Evolutionary conservation across 352 stramenopile genomes (phyloP).

Genomic region (Globisporangium canariense): DNA sequence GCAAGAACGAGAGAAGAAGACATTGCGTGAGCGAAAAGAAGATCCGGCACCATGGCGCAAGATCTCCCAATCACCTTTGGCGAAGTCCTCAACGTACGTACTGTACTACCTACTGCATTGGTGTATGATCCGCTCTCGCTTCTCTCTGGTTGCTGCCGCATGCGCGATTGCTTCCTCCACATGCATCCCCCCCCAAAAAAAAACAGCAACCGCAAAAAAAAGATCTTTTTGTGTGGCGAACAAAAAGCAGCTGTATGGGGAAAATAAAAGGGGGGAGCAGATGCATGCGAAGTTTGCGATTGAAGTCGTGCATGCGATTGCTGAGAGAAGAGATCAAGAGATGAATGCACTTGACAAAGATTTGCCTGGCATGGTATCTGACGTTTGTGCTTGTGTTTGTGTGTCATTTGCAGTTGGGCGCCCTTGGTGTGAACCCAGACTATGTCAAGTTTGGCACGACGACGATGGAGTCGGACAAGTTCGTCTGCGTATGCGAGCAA

Average conservation of each 20-base stretch:
- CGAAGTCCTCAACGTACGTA: conserved; percentile 89
- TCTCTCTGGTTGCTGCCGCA: neutral
- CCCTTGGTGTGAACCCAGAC: conserved; percentile 86
- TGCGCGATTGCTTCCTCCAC: neutral
- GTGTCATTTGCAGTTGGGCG: conserved; percentile 56
- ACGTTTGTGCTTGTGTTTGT: conserved; percentile 12
- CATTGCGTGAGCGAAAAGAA: conserved; percentile 15
- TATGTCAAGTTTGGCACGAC: conserved; percentile 93
- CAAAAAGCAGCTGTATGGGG: conserved; percentile 13
- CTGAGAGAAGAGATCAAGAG: neutral
- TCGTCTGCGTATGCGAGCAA: conserved; percentile 92
- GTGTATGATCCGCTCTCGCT: neutral
- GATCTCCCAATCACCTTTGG: conserved; percentile 88
- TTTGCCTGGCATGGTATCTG: neutral
- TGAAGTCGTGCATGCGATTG: neutral
- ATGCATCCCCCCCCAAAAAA: neutral
- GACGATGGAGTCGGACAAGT: conserved; percentile 98
- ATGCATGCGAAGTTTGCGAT: neutral
- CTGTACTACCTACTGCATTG: neutral
- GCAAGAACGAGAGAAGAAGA: neutral
- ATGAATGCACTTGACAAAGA: neutral
- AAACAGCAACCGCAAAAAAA: conserved; percentile 2
- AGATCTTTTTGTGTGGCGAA: conserved; percentile 7
- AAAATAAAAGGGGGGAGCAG: conserved; percentile 11
- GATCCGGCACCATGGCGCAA: conserved; percentile 60